A percentile compares a stretch with the other conserved stretches of the same genome.
These are phyloP conservation scores for Schizopora paradoxa DNA, from an alignment of 1,284 basidiomycete species.

Conservation along the genomic window DNA sequence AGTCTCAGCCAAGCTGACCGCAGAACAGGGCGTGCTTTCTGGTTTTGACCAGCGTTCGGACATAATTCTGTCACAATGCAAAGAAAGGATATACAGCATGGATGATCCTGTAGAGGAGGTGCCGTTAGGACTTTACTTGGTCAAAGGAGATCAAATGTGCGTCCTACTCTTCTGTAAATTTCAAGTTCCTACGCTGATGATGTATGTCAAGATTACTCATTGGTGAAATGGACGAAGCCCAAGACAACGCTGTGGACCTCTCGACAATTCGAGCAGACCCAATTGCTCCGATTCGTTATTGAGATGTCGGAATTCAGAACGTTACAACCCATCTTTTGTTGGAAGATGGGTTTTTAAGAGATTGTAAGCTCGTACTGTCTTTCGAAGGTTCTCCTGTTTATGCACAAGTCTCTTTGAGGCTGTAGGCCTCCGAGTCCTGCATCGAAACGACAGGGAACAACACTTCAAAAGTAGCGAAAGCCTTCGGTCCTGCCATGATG, in stretches of 20 bases:
- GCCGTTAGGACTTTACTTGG: slow-evolving; percentile 92
- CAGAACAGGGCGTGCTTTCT: slow-evolving; percentile 71
- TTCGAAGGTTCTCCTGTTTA: no score
- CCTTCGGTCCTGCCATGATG: no score
- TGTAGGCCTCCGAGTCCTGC: no score
- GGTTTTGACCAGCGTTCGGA: slow-evolving; percentile 93
- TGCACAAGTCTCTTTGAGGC: no score
- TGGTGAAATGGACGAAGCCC: slow-evolving; percentile 84
- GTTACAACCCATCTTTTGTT: no score
- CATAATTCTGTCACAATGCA: slow-evolving; percentile 85
- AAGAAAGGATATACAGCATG: slow-evolving; percentile 83
- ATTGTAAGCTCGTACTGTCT: no score
- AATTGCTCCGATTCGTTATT: slow-evolving; percentile 73
- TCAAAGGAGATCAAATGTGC: slow-evolving; percentile 97
- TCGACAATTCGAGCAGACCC: slow-evolving; percentile 84
- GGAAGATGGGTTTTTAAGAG: no score
- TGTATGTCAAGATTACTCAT: slow-evolving; percentile 65
- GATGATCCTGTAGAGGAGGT: slow-evolving; percentile 95
- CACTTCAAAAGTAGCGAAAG: no score
- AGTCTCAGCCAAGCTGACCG: slow-evolving; percentile 14
- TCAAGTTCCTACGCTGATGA: neutral
- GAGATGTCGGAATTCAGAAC: slow-evolving; percentile 23
- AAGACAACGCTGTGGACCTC: slow-evolving; percentile 79
- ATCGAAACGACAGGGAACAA: no score
- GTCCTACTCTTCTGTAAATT: slow-evolving; percentile 25